Conservation (phyloP, 2,329 filamentous ascomycete genomes). For the Lojkania enalia region DNA sequence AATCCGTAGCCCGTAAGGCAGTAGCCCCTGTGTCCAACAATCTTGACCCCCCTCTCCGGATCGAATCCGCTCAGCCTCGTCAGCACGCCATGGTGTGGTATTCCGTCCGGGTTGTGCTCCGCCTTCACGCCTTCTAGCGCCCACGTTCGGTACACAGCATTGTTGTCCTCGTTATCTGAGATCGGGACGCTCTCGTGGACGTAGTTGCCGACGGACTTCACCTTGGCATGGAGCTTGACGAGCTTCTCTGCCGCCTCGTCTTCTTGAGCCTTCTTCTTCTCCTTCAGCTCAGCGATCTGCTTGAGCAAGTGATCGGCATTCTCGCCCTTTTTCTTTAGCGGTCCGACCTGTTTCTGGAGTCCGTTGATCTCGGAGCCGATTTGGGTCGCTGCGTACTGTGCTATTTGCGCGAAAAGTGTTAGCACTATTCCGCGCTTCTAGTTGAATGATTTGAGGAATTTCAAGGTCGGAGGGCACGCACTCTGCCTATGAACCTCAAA, state of each 20-base stretch:
- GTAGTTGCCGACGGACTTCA: conserved; percentile 59
- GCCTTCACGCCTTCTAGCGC: conserved; percentile 72
- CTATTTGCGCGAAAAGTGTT: conserved; percentile 42
- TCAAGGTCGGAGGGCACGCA: conserved; percentile 30
- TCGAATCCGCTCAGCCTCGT: conserved; percentile 88
- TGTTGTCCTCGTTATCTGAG: conserved; percentile 87
- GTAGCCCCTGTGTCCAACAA: conserved; percentile 93
- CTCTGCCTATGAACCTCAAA: conserved; percentile 84
- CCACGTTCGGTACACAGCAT: conserved; percentile 77
- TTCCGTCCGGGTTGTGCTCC: conserved; percentile 75
- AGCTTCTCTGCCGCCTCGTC: conserved; percentile 78
- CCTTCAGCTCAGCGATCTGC: conserved; percentile 76
- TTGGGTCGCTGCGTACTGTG: conserved; percentile 77
- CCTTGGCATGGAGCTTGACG: conserved; percentile 69
- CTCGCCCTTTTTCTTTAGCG: conserved; percentile 91
- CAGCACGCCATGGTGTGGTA: conserved; percentile 95
- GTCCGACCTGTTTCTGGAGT: conserved; percentile 84
- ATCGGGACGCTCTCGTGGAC: conserved; percentile 87
- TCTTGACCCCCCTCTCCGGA: conserved; percentile 75
- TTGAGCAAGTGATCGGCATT: conserved; percentile 78
- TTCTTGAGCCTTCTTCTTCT: conserved; percentile 79
- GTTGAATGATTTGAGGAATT: conserved; percentile 1
- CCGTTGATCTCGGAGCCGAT: conserved; percentile 84
- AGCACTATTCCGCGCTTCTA: not conserved
- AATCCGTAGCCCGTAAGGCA: conserved; percentile 89